Percentiles rank a stretch among this genome's conserved stretches.
phyloP scores from a whole-genome alignment of 768 basidiomycete species.

The Candolleomyces efflorescens region DNA sequence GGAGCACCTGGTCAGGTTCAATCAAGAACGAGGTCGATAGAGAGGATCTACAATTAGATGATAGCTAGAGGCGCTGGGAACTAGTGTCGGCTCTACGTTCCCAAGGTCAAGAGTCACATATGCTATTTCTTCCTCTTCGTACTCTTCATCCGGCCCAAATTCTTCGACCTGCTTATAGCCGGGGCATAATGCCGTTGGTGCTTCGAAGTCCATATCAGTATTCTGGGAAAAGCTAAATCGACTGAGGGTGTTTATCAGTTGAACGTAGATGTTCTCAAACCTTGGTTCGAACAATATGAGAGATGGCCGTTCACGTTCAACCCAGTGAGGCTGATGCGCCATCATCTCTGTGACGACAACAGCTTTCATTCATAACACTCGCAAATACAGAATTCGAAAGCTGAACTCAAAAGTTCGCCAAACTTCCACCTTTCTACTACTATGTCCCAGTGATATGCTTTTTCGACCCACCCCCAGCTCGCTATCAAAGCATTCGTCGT shows the following conservation, averaged over 20 bases:
- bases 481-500: slow-evolving; percentile 7
- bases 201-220: slow-evolving; percentile 9
- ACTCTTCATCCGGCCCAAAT: slow-evolving; percentile 67
- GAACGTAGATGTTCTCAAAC: too few species aligned
- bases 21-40: background rate
- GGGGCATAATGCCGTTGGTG: slow-evolving; percentile 36
- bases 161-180: slow-evolving; percentile 65
- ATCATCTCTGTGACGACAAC: too few species aligned
- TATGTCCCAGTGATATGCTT: background rate
- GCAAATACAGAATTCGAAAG: too few species aligned
- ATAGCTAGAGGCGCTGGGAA: slow-evolving; percentile 67
- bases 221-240: background rate
- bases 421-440: background rate
- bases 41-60: slow-evolving; percentile 62
- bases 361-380: too few species aligned
- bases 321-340: too few species aligned
- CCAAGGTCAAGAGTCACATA: slow-evolving; percentile 79
- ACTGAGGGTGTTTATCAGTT: too few species aligned
- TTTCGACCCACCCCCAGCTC: slow-evolving; percentile 2
- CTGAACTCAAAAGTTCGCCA: too few species aligned
- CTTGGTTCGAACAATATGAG: too few species aligned
- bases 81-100: slow-evolving; percentile 64
- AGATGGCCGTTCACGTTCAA: too few species aligned
- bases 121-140: slow-evolving; percentile 54
- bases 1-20: background rate